Conservation (phyloP, 106 monocot species). For the Gastrodia elata region DNA sequence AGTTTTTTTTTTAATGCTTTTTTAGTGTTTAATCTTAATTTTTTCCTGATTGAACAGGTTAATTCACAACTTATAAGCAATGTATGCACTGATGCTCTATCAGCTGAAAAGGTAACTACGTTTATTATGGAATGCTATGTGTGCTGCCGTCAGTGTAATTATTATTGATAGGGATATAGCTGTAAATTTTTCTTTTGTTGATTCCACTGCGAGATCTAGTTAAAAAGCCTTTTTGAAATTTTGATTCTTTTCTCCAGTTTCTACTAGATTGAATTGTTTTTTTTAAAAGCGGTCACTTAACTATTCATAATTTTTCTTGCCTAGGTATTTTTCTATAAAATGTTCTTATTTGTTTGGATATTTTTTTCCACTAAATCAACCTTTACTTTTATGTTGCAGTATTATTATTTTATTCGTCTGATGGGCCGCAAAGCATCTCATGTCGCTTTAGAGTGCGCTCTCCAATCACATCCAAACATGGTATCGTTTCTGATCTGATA, state of each 20-base stretch:
- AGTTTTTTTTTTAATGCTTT: background rate
- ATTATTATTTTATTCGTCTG: conserved; percentile 77
- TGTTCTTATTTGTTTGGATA: background rate
- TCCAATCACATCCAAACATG: conserved; percentile 79
- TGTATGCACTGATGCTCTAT: conserved; percentile 65
- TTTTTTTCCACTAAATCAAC: background rate
- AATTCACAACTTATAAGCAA: conserved; percentile 70
- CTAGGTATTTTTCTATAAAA: background rate
- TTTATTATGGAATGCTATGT: background rate
- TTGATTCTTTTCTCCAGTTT: background rate
- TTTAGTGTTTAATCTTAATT: background rate
- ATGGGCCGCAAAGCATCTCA: conserved; percentile 82
- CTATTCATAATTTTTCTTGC: background rate
- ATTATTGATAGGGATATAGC: background rate
- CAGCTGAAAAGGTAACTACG: conserved; percentile 62
- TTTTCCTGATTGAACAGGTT: conserved; percentile 20
- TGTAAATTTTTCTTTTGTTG: background rate
- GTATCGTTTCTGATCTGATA: conserved; percentile 12
- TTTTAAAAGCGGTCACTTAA: background rate
- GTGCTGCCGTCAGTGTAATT: background rate
- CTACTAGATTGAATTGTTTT: background rate
- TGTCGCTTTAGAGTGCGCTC: conserved; percentile 71
- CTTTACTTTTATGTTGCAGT: conserved; percentile 33
- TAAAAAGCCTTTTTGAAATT: background rate
- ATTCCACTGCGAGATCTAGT: background rate